These are phyloP conservation scores for Fusarium buharicum DNA, from an alignment of 2,329 filamentous ascomycete genomes.

Conservation along the genomic window DNA sequence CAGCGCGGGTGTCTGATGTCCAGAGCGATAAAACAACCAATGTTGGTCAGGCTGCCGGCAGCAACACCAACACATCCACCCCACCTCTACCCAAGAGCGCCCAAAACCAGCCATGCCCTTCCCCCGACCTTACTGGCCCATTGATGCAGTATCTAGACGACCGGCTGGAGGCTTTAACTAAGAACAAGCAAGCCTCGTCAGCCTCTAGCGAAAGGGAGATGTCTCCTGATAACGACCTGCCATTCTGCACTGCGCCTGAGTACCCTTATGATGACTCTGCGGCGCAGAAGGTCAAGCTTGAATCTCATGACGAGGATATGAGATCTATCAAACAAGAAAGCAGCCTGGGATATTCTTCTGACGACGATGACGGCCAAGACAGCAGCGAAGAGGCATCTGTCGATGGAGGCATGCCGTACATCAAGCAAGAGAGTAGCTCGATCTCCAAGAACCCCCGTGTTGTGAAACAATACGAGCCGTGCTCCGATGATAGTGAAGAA, in stretches of 20 bases:
- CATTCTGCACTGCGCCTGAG: conserved; percentile 16
- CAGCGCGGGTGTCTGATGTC: background rate
- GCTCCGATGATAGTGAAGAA: background rate
- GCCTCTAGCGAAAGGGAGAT: background rate
- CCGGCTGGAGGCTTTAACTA: background rate
- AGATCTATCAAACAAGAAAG: conserved; percentile 12
- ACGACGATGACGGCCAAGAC: background rate
- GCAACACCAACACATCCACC: background rate
- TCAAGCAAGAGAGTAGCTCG: conserved; percentile 2
- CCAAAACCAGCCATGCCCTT: background rate
- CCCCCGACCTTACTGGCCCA: background rate
- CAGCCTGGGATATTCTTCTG: background rate
- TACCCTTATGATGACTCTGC: background rate
- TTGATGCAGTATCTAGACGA: conserved; percentile 2
- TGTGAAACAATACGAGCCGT: background rate
- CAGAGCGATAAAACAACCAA: background rate
- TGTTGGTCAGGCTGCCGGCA: background rate
- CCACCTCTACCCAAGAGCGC: background rate
- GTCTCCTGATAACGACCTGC: background rate
- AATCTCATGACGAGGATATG: conserved; percentile 5
- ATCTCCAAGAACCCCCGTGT: background rate
- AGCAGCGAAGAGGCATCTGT: background rate
- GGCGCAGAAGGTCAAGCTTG: conserved; percentile 6
- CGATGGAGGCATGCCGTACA: background rate
- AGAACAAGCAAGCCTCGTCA: background rate